Evolutionary conservation across 345 rosid genomes (phyloP), one percentile per base, ranked within the genome.

Genomic region (Hibiscus trionum): DNA sequence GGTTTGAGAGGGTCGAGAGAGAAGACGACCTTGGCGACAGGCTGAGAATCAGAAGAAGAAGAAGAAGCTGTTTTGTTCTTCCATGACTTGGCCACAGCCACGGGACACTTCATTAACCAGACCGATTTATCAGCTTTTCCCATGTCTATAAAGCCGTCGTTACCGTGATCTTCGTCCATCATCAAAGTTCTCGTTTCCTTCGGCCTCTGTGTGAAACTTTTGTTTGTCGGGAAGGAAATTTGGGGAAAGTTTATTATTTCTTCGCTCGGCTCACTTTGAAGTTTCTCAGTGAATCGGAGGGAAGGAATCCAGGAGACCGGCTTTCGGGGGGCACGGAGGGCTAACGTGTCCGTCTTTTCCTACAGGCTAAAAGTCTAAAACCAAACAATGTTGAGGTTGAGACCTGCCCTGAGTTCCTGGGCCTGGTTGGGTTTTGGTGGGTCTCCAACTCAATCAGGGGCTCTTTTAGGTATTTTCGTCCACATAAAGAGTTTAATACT

Each of bases 71-170:
- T 37, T 10, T 81, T 93, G 58, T 70, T 81, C 59, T 75, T 75
- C 97, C 96, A 90, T 0, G 97, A 87, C 82, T 83, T 90, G 6
- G 89, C 90, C 10, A 90, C 99, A 47, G 79, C 88, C 39, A 85
- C 66, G 16, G 97, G 98, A 49, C 91, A 85, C 93, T 95, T 95
- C 98, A 92, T 95, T 72, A 95, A 72, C 97, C 98, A 92, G 31
- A 92, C 84, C 61, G 86, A 77, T 77, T 82, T 82, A 50, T 92
- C 97, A 0, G 90, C 75, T 83, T 79, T 87, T 6, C 80, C 81
- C 1, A 86, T 75, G 65, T 95, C 98, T 71, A 95, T 79, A 24
- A 21, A 63, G 58, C 84, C 85, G 44, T 80, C 73, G 68, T 57
- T 53, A 12, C 74, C 47, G 27, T 71, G 77, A 52, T 87, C 86